Evolutionary conservation across 768 basidiomycete species (phyloP), one percentile per base, ranked within the genome.

Genomic region (Amanita muscaria): DNA sequence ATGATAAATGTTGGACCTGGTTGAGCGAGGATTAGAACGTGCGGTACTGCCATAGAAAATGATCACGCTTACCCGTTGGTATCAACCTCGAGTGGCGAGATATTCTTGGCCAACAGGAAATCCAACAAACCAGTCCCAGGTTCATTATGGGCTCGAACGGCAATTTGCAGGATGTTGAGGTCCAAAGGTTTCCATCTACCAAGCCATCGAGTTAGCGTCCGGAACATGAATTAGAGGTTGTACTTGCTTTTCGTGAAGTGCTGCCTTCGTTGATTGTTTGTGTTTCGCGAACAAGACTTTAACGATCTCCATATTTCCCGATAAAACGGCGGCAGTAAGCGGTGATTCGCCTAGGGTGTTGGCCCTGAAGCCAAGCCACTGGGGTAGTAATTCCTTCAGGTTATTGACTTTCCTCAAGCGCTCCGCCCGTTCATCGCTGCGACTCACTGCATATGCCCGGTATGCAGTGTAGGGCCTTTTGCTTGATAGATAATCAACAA

Each of bases 1-100:
- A 56, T 82, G 80, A 48, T 69, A 73, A 16, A 80, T 68, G 51
- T 82, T 82, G 65, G 66, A 75, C 4, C 78, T 82, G n/a, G n/a
- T n/a, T n/a, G n/a, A 46, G 9, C 33, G 33, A 21, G 19, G 2
- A 19, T 30, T 15, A 34, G 15, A n/a, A n/a, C n/a, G 18, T n/a
- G n/a, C 25, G 14, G 16, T 6, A n/a, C 24, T 19, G 5, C 9
- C 19, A 8, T 18, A 38, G 38, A 22, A 29, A 25, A 14, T 9
- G 14, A 29, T 22, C 2, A 29, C 11, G 58, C 67, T 40, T 58
- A 78, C 77, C 73, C 70, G 52, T 61, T 59, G 15, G 57, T 45
- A 50, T 77, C 74, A 4, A 52, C 62, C 15, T 70, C 70, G 6
- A 58, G 55, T 4, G 72, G 64, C 19, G 73, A 72, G 5, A 73